Base-by-base conservation (phyloP, 306 rosid species). In the Trifolium pratense region DNA sequence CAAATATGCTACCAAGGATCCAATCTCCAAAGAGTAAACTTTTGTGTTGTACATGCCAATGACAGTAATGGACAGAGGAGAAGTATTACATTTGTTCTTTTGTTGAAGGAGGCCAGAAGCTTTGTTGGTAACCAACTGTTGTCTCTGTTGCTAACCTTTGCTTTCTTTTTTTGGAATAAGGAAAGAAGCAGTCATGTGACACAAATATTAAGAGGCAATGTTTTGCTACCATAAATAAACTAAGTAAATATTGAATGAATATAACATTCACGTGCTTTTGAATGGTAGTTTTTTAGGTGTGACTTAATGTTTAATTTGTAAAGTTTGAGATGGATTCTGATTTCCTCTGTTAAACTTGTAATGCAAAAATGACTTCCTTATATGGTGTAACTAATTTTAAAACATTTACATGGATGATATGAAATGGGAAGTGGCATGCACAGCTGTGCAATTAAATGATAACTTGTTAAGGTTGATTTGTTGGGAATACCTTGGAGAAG, bases 151-250 rank as follows among this genome's bases (percentile, higher is more conserved):
- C 17, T 52, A 63, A 39, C 51, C 25, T 39, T 59, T 66, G 15
- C 70, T 31, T 48, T 65, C 26, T 29, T 13, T 12, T 29, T 23
- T 46, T 13, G 17, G 23, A 55, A 32, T 62, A 23, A 49, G 6
- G 29, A 6, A 6, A 48, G 56, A 6, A 48, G 57, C 25, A 59
- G 29, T 62, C 29, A 61, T 14, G 43, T 60, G 9, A 55, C 42
- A 51, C 40, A 52, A 17, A 12, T 55, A 43, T 18, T 58, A 42
- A 20, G 53, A 60, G 26, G 75, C 57, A 81, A 11, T 72, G 68
- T 59, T 59, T 77, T 80, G 14, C 64, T 71, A 59, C 62, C 52
- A 55, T 48, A 70, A 70, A 63, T 69, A 40, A 48, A 68, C 42
- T 26, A 31, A 8, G 9, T 14, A 36, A 73, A 16, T 52, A 37